A percentile compares a stretch with the other conserved stretches of the same genome.
Evolutionary conservation across 2,329 filamentous ascomycete species (phyloP).

Genomic region (Claviceps paspali): DNA sequence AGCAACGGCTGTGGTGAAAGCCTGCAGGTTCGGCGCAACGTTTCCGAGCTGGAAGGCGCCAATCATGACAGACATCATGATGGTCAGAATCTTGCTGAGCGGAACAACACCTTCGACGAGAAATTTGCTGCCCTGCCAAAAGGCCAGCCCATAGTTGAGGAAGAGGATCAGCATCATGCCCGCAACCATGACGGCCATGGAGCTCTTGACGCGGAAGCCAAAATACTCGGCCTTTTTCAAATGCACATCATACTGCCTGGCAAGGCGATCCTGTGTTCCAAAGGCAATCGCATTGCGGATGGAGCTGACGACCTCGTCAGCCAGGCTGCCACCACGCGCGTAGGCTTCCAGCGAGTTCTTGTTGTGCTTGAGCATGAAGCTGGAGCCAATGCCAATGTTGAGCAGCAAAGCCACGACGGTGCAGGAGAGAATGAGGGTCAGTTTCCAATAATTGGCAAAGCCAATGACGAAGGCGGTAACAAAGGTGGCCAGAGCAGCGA

Average conservation of each 20-base stretch:
- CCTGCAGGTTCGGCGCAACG: conserved; percentile 70
- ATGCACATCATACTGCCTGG: conserved; percentile 67
- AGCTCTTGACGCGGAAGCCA: conserved; percentile 61
- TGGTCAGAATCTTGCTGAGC: conserved; percentile 62
- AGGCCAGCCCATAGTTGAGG: conserved; percentile 72
- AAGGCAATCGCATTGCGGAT: conserved; percentile 88
- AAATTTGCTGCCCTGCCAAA: conserved; percentile 75
- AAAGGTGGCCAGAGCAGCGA: conserved; percentile 38
- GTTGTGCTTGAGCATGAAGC: conserved; percentile 41
- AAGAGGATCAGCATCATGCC: conserved; percentile 74
- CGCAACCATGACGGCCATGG: conserved; percentile 65
- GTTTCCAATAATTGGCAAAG: conserved; percentile 34
- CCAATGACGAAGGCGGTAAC: conserved; percentile 29
- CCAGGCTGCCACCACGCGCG: conserved; percentile 70
- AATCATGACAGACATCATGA: conserved; percentile 83
- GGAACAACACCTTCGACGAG: conserved; percentile 49
- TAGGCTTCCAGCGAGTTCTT: conserved; percentile 67
- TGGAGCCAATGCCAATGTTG: conserved; percentile 51
- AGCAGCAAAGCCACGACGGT: conserved; percentile 42
- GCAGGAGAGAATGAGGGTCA: conserved; percentile 44
- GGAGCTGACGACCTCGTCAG: conserved; percentile 88
- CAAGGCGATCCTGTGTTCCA: conserved; percentile 83
- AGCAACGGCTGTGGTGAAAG: conserved; percentile 69
- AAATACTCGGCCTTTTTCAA: conserved; percentile 57
- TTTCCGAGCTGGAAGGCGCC: conserved; percentile 86